Percentiles rank a stretch among this genome's conserved stretches.
phyloP scores from a whole-genome alignment of 2,329 filamentous ascomycete genomes.

The Rhynchosporium graminicola region DNA sequence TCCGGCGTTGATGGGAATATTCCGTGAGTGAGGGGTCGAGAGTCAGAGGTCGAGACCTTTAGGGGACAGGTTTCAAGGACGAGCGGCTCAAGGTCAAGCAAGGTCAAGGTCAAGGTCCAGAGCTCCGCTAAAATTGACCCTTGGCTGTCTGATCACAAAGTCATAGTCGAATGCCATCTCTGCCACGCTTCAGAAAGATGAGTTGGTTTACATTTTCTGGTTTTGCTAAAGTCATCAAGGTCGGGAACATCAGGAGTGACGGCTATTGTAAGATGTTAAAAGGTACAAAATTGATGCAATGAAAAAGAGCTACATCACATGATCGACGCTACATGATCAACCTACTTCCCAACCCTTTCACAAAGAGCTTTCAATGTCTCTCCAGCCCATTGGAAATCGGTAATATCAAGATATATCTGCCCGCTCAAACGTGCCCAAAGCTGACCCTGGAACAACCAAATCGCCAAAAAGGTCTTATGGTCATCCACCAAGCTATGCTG shows the following conservation, averaged over 20 bases:
- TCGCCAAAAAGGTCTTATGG: conserved; percentile 71
- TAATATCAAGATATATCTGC: conserved; percentile 80
- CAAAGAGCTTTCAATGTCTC: conserved; percentile 48
- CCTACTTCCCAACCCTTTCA: conserved; percentile 49
- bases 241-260: too few relatives aligned
- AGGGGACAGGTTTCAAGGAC: too few relatives aligned
- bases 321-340: conserved; percentile 5
- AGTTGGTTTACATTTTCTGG: too few relatives aligned
- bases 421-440: conserved; percentile 76
- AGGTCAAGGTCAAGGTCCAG: too few relatives aligned
- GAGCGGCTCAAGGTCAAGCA: neutral
- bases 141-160: too few relatives aligned
- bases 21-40: neutral
- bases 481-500: conserved; percentile 53
- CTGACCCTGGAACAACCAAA: conserved; percentile 60
- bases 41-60: neutral
- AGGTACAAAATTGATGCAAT: neutral
- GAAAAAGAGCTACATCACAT: neutral
- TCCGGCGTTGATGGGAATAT: neutral
- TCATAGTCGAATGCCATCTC: too few relatives aligned
- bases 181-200: too few relatives aligned
- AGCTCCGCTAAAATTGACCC: too few relatives aligned
- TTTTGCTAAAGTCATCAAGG: too few relatives aligned
- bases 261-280: too few relatives aligned
- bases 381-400: conserved; percentile 74